Evolutionary conservation across 2,329 filamentous ascomycete genomes (phyloP).

Genomic region (Penicillium sp.): DNA sequence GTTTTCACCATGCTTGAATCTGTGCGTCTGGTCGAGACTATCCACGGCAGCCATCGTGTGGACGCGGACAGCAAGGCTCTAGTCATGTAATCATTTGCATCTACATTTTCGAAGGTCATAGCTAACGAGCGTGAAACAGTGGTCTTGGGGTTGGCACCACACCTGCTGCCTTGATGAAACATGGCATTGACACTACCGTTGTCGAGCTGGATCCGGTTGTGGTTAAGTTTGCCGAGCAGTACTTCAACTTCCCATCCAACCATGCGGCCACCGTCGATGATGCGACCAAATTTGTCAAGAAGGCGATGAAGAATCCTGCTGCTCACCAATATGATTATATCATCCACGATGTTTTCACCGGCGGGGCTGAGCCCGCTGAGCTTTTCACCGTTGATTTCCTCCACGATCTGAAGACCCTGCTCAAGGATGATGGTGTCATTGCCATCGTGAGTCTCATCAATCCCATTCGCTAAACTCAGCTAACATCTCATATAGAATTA

Average conservation of each 20-base stretch:
- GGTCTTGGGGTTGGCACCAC: conserved; percentile 92
- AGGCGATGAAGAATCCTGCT: conserved; percentile 49
- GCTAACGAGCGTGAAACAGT: conserved; percentile 43
- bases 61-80: conserved; percentile 74
- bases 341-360: conserved; percentile 96
- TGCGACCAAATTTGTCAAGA: conserved; percentile 66
- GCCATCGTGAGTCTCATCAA: conserved; percentile 66
- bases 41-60: conserved; percentile 35
- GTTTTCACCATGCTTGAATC: conserved; percentile 97
- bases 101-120: background rate
- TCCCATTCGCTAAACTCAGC: background rate
- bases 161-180: conserved; percentile 78
- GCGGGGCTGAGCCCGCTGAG: conserved; percentile 82
- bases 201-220: conserved; percentile 93
- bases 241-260: conserved; percentile 76
- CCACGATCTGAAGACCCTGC: conserved; percentile 63
- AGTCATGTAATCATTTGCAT: conserved; percentile 65
- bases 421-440: conserved; percentile 76
- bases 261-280: conserved; percentile 80
- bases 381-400: conserved; percentile 89
- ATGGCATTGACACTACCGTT: conserved; percentile 88
- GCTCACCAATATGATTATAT: conserved; percentile 75
- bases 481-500: conserved; percentile 67
- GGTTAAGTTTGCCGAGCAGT: conserved; percentile 74
- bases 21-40: conserved; percentile 71